Percentiles rank a stretch among this genome's conserved stretches.
These are phyloP conservation scores for Populus hybrid DNA, from an alignment of 441 rosid species.

Conservation along the genomic window DNA sequence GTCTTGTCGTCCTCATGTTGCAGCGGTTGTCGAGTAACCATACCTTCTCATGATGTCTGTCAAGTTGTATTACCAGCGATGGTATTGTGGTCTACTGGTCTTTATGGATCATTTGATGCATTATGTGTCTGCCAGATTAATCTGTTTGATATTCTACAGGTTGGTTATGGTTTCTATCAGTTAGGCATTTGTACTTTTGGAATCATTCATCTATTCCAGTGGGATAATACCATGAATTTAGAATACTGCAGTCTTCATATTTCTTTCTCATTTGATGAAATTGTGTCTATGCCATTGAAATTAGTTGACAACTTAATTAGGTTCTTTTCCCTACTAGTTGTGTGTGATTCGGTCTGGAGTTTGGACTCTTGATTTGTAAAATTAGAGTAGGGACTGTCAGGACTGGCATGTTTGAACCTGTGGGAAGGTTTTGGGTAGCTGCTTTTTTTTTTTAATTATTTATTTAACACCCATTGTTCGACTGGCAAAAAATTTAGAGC, in stretches of 20 bases:
- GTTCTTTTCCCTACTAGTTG: neutral
- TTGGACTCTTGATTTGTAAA: neutral
- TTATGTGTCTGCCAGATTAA: slow-evolving; percentile 21
- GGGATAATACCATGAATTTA: slow-evolving; percentile 37
- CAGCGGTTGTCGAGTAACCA: slow-evolving; percentile 84
- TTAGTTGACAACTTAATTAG: neutral
- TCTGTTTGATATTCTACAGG: slow-evolving; percentile 39
- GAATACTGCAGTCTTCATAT: slow-evolving; percentile 26
- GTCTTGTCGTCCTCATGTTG: slow-evolving; percentile 95
- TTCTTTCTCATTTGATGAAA: slow-evolving; percentile 26
- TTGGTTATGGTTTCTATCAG: slow-evolving; percentile 45
- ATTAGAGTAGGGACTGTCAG: neutral
- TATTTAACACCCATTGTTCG: neutral
- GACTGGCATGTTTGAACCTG: no score
- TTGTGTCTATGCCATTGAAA: slow-evolving; percentile 16
- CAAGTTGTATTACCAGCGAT: slow-evolving; percentile 46
- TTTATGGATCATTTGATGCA: slow-evolving; percentile 44
- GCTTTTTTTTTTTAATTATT: no score
- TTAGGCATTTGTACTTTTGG: slow-evolving; percentile 45
- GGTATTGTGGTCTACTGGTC: slow-evolving; percentile 37
- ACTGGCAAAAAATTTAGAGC: neutral
- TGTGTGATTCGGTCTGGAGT: slow-evolving; percentile 3
- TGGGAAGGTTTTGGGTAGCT: neutral
- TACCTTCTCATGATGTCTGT: slow-evolving; percentile 61
- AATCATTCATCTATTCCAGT: slow-evolving; percentile 37